Conservation (phyloP, 2,329 filamentous ascomycete species). For the Aaosphaeria arxii region DNA sequence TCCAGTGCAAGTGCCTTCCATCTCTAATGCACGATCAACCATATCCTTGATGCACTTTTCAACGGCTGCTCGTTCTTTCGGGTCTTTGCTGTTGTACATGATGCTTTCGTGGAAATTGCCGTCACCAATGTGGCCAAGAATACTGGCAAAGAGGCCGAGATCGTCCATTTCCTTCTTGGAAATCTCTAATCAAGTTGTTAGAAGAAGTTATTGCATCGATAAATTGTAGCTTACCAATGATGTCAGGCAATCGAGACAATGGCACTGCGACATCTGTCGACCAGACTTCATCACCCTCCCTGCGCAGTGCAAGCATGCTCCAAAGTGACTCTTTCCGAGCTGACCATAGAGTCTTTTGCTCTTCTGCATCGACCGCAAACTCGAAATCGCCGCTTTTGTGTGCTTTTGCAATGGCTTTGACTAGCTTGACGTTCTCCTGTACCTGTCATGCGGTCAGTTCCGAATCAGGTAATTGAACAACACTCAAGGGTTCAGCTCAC, state of each 20-base stretch:
- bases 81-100: slow-evolving; percentile 73
- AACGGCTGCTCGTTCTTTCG: slow-evolving; percentile 69
- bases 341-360: slow-evolving; percentile 58
- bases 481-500: slow-evolving; percentile 21
- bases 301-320: slow-evolving; percentile 57
- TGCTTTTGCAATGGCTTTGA: slow-evolving; percentile 63
- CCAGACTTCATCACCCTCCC: slow-evolving; percentile 58
- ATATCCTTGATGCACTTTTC: slow-evolving; percentile 83
- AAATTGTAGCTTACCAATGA: slow-evolving; percentile 48
- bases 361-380: slow-evolving; percentile 53
- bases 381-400: slow-evolving; percentile 57
- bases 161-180: slow-evolving; percentile 88
- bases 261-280: slow-evolving; percentile 62
- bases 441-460: slow-evolving; percentile 48
- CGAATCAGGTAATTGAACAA: slow-evolving; percentile 13
- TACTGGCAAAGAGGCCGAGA: slow-evolving; percentile 80
- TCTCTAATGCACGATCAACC: slow-evolving; percentile 84
- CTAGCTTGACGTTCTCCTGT: slow-evolving; percentile 69
- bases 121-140: slow-evolving; percentile 87
- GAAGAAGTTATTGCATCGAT: background rate
- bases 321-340: slow-evolving; percentile 60
- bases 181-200: slow-evolving; percentile 55
- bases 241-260: slow-evolving; percentile 59
- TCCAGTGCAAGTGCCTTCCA: slow-evolving; percentile 91
- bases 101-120: slow-evolving; percentile 95